These are phyloP conservation scores for Plantago lanceolata DNA, from an alignment of 305 asterid genomes.

Conservation along the genomic window DNA sequence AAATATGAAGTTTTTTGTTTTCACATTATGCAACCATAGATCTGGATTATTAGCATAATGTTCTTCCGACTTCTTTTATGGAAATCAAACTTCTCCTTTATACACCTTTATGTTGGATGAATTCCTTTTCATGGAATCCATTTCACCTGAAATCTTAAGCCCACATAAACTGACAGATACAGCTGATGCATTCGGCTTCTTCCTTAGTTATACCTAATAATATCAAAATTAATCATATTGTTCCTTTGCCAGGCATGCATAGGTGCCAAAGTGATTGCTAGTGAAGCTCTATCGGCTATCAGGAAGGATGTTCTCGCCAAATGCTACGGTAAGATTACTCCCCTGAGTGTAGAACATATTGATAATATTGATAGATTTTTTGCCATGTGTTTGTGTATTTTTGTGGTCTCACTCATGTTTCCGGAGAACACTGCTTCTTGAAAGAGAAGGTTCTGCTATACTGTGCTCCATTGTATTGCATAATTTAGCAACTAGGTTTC, in stretches of 20 bases:
- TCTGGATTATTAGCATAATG: not conserved
- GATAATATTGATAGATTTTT: conserved; percentile 4
- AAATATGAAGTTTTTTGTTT: not conserved
- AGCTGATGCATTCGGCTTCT: conserved; percentile 1
- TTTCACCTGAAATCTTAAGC: no score
- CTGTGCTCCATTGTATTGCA: not conserved
- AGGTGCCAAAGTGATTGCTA: conserved; percentile 89
- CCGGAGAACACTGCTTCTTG: conserved; percentile 1
- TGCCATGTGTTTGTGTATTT: conserved; percentile 11
- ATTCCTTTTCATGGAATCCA: not conserved
- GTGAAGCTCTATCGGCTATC: conserved; percentile 88
- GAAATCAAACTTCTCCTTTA: no score
- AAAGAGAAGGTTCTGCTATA: conserved; percentile 9
- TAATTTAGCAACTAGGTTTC: no score
- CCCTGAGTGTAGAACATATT: conserved; percentile 8
- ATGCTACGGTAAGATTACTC: conserved; percentile 74
- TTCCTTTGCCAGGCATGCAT: conserved; percentile 64
- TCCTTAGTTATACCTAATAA: not conserved
- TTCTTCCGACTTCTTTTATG: not conserved
- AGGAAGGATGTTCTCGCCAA: conserved; percentile 93
- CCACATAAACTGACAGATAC: not conserved
- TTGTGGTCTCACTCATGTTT: not conserved
- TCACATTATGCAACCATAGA: conserved; percentile 7
- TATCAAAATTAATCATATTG: not conserved
- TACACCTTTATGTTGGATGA: not conserved